Evolutionary conservation across 495 filamentous ascomycete genomes (phyloP), one percentile per base, ranked within the genome.

Genomic region (Hyaloscypha variabilis): DNA sequence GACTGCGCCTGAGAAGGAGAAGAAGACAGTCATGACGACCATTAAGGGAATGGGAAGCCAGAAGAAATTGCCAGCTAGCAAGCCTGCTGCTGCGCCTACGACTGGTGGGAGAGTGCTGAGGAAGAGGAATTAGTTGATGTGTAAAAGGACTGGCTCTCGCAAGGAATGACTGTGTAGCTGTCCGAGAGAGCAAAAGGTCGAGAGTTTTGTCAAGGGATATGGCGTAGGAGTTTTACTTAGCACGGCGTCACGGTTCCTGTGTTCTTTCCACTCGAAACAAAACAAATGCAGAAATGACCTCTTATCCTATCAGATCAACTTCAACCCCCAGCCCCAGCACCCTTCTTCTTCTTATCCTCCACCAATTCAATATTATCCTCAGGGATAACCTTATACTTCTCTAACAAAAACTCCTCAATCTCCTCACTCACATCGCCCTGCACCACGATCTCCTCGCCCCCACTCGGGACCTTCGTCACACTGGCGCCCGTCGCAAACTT

Each of bases 391-490:
- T 87, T 84, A 73, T 96, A 94, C 69, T 89, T 88, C 74, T 97
- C 94, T 66, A 90, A 75, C 64, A 99, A 74, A 80, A 91, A 97
- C 69, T 98, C 96, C 69, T 89, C 85, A 61, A 99, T 89, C 76
- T 98, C 95, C 73, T 93, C 93, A 75, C 93, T 96, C 68, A 97
- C 87, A 78, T 99, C 95, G 17, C 95, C 95, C 77, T 99, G 95
- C 49, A 99, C 93, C 34, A 96, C 94, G 74, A 99, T 97, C 81
- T 98, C 95, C 77, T 98, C 95, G 13, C 89, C 88, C 2, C 93
- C 94, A 54, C 86, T 89, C 25, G 92, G 85, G 8, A 88, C 83
- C 79, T 97, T 95, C 19, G 94, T 98, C 50, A 98, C 94, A 17
- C 87, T 91, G n/a, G 87, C 88, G 0, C 95, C 95, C 1, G 95